These are phyloP conservation scores for Magnaporthiopsis rhizophila DNA, from an alignment of 2,329 filamentous ascomycete species.

Conservation along the genomic window DNA sequence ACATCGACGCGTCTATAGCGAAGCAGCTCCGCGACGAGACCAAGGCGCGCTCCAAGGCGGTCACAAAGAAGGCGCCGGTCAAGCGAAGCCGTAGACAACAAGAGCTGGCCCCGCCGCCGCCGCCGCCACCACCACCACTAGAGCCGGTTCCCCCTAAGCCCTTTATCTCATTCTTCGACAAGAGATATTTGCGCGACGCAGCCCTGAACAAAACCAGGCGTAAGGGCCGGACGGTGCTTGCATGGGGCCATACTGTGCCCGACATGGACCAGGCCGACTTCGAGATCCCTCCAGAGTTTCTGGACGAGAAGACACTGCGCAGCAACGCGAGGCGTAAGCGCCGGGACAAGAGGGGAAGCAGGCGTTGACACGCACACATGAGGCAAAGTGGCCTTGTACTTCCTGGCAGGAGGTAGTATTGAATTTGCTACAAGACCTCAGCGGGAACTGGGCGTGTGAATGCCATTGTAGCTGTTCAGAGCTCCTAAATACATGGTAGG, in stretches of 20 bases:
- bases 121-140: conserved; percentile 14
- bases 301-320: conserved; percentile 46
- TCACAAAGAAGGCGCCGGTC: conserved; percentile 24
- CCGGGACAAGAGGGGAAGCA: conserved; percentile 43
- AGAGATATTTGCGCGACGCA: conserved; percentile 69
- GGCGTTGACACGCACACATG: neutral
- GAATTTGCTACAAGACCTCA: neutral
- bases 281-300: conserved; percentile 58
- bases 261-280: conserved; percentile 67
- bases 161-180: conserved; percentile 81
- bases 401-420: neutral
- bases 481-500: neutral
- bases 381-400: neutral
- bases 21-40: conserved; percentile 71
- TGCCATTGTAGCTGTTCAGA: neutral
- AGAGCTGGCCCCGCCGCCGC: conserved; percentile 13
- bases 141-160: conserved; percentile 42
- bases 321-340: conserved; percentile 56
- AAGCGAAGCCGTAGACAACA: conserved; percentile 23
- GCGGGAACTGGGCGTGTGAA: neutral
- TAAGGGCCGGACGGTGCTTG: conserved; percentile 60
- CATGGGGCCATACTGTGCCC: conserved; percentile 76
- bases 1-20: conserved; percentile 63
- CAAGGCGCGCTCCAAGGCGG: conserved; percentile 40
- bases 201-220: conserved; percentile 68